phyloP scores from a whole-genome alignment of 257 asterid species.

The Solanum clarkiae region DNA sequence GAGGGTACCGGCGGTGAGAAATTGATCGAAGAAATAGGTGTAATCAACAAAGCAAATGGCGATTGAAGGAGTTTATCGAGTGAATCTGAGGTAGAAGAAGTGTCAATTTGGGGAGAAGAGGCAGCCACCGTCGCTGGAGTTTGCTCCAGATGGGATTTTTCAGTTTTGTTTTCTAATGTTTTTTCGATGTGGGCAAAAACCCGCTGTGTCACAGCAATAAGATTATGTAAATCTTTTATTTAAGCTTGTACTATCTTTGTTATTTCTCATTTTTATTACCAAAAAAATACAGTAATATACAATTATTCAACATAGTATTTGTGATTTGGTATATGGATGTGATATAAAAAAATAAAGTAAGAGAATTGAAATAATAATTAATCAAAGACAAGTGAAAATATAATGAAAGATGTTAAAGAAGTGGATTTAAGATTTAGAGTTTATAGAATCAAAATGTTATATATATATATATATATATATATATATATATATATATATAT shows the following conservation, averaged over 20 bases:
- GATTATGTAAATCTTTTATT: neutral
- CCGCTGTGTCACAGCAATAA: neutral
- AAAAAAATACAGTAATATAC: neutral
- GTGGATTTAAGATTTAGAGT: neutral
- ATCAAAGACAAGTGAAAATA: neutral
- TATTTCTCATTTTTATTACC: neutral
- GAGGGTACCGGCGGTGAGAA: neutral
- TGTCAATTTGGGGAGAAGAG: neutral
- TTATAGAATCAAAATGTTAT: neutral
- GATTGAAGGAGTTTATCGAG: neutral
- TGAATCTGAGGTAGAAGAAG: neutral
- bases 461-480: no score
- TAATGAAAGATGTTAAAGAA: neutral
- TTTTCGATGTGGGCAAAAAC: neutral
- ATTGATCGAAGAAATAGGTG: neutral
- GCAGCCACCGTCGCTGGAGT: conserved; percentile 18
- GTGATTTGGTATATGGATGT: neutral
- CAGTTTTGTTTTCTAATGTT: neutral
- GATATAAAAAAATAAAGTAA: neutral
- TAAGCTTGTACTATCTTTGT: neutral
- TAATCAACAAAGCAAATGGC: neutral
- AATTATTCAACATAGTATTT: neutral
- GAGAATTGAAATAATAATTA: neutral
- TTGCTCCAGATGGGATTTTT: conserved; percentile 8
- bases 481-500: neutral